These are phyloP conservation scores for Wickerhamiella hasegawae DNA, from an alignment of 805 yeast species.

Conservation along the genomic window DNA sequence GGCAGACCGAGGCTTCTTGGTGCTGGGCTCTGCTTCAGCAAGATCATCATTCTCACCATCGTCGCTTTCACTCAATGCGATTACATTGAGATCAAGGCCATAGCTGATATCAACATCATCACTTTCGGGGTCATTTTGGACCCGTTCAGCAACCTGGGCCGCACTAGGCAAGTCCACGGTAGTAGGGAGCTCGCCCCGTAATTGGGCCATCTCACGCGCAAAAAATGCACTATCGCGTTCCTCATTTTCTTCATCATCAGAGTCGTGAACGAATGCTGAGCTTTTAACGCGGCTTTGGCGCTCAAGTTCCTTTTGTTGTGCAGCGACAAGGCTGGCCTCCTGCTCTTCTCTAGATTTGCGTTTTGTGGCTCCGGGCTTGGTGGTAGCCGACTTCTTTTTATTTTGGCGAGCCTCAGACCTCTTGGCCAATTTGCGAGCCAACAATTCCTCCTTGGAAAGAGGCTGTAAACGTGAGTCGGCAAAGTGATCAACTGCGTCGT, in stretches of 20 bases:
- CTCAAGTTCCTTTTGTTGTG: slow-evolving; percentile 5
- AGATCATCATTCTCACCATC: no score
- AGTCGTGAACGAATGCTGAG: slow-evolving; percentile 37
- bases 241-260: slow-evolving; percentile 49
- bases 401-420: slow-evolving; percentile 1
- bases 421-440: slow-evolving; percentile 7
- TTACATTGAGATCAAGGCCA: no score
- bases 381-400: slow-evolving; percentile 8
- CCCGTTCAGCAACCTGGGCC: no score
- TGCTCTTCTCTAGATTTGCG: not conserved
- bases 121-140: no score
- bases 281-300: slow-evolving; percentile 24
- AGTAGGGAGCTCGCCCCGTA: not conserved
- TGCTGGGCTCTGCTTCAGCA: no score
- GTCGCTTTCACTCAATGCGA: no score
- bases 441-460: slow-evolving; percentile 13
- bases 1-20: no score
- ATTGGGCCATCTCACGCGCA: slow-evolving; percentile 32
- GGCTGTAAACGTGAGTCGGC: slow-evolving; percentile 14
- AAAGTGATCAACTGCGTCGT: slow-evolving; percentile 7
- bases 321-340: not conserved
- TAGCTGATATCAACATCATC: no score
- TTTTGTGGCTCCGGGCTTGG: not conserved
- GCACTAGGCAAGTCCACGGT: no score
- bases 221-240: slow-evolving; percentile 38